Conservation (phyloP, 352 stramenopile genomes). For the Peronospora destructor region DNA sequence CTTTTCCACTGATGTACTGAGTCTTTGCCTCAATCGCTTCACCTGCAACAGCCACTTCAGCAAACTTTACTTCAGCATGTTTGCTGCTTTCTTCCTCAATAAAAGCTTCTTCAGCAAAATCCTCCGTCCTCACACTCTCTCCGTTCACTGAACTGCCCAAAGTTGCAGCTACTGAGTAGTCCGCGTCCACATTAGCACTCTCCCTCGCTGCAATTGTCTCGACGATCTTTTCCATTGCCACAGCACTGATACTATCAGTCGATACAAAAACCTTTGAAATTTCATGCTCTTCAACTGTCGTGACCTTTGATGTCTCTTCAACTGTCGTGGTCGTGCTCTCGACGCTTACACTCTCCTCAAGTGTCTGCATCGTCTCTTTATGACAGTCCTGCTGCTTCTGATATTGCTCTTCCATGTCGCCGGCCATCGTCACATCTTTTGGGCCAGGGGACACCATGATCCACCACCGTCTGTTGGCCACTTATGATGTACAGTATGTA, state of each 20-base stretch:
- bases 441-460: constrained; percentile 15
- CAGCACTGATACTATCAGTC: constrained; percentile 2
- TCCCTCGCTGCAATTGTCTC: constrained; percentile 5
- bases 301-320: not conserved
- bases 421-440: constrained; percentile 6
- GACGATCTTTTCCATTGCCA: constrained; percentile 4
- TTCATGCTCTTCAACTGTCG: constrained; percentile 3
- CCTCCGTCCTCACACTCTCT: constrained; percentile 22
- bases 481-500: not conserved
- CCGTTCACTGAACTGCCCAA: constrained; percentile 19
- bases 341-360: not conserved
- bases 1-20: not conserved
- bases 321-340: not conserved
- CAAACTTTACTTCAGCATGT: constrained; percentile 14
- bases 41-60: constrained; percentile 12
- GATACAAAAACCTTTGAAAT: not conserved
- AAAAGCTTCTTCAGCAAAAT: constrained; percentile 14
- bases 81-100: constrained; percentile 20
- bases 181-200: constrained; percentile 3
- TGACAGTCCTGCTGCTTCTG: not conserved
- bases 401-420: constrained; percentile 1
- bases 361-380: not conserved
- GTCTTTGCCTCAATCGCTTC: not conserved
- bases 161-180: constrained; percentile 23
- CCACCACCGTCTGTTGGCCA: not conserved